Conservation (phyloP, 2,329 filamentous ascomycete genomes). For the Gremmenia infestans region DNA sequence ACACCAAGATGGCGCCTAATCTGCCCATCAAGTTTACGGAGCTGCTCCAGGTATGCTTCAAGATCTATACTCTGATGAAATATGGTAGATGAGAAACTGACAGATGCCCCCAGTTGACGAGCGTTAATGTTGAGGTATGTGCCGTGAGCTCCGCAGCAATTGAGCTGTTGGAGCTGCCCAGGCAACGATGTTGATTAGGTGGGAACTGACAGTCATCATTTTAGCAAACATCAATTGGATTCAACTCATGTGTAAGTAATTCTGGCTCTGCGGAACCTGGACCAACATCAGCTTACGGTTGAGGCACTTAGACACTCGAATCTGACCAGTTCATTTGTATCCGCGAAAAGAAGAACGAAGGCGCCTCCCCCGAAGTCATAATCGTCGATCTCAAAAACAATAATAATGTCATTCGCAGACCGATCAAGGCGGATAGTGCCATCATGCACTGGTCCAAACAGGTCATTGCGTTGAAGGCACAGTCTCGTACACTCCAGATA, state of each 20-base stretch:
- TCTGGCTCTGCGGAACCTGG: slow-evolving; percentile 9
- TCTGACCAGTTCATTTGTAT: slow-evolving; percentile 96
- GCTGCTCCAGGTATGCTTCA: slow-evolving; percentile 81
- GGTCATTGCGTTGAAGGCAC: slow-evolving; percentile 94
- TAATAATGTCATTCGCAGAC: slow-evolving; percentile 90
- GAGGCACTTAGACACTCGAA: slow-evolving; percentile 74
- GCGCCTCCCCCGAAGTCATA: slow-evolving; percentile 85
- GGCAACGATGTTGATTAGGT: slow-evolving; percentile 15
- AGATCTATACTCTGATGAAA: slow-evolving; percentile 80
- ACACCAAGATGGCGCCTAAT: slow-evolving; percentile 42
- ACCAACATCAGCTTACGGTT: slow-evolving; percentile 7
- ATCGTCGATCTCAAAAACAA: slow-evolving; percentile 97
- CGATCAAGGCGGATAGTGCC: slow-evolving; percentile 98
- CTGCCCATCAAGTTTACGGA: slow-evolving; percentile 92
- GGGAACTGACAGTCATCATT: slow-evolving; percentile 30
- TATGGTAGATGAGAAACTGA: slow-evolving; percentile 50
- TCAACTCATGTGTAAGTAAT: slow-evolving; percentile 75
- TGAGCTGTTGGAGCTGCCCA: slow-evolving; percentile 17
- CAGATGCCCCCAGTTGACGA: slow-evolving; percentile 41
- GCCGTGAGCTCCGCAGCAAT: slow-evolving; percentile 9
- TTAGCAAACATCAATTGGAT: slow-evolving; percentile 70
- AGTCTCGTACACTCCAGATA: slow-evolving; percentile 91
- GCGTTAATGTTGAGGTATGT: slow-evolving; percentile 51
- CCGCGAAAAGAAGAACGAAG: slow-evolving; percentile 84
- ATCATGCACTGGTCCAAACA: slow-evolving; percentile 99